These are phyloP conservation scores for Truncatella angustata DNA, from an alignment of 2,329 filamentous ascomycete genomes.

Conservation along the genomic window DNA sequence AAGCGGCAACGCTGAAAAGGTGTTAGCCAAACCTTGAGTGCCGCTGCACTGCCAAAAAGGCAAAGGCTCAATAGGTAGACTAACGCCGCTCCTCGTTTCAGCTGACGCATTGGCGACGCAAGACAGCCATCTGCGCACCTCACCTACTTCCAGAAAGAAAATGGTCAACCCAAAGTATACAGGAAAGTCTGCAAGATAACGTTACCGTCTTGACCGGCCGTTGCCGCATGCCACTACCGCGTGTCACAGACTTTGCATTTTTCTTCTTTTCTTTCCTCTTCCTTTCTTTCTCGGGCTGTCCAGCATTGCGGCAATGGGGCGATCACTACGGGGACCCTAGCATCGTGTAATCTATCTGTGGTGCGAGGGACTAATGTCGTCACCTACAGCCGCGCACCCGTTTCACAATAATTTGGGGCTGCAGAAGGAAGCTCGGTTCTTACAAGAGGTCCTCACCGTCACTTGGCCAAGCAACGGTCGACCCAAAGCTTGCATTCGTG, in stretches of 20 bases:
- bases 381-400: constrained; percentile 2
- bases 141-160: too few species aligned
- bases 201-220: too few species aligned
- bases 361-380: constrained; percentile 2
- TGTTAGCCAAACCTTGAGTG: not conserved
- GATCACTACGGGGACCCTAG: too few species aligned
- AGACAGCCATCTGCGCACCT: not conserved
- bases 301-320: too few species aligned
- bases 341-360: constrained; percentile 4
- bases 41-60: not conserved
- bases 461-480: not conserved
- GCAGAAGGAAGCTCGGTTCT: not conserved
- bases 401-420: constrained; percentile 4
- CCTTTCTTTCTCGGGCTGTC: too few species aligned
- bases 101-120: too few species aligned
- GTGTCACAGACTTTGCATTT: too few species aligned
- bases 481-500: not conserved
- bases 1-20: not conserved
- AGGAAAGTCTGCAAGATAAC: too few species aligned
- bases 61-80: not conserved
- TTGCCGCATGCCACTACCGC: too few species aligned
- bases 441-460: not conserved
- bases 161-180: too few species aligned
- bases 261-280: too few species aligned
- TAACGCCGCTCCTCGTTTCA: not conserved